These are phyloP conservation scores for Domatiomyces globalis DNA, from an alignment of 2,329 filamentous ascomycete species.

Conservation along the genomic window DNA sequence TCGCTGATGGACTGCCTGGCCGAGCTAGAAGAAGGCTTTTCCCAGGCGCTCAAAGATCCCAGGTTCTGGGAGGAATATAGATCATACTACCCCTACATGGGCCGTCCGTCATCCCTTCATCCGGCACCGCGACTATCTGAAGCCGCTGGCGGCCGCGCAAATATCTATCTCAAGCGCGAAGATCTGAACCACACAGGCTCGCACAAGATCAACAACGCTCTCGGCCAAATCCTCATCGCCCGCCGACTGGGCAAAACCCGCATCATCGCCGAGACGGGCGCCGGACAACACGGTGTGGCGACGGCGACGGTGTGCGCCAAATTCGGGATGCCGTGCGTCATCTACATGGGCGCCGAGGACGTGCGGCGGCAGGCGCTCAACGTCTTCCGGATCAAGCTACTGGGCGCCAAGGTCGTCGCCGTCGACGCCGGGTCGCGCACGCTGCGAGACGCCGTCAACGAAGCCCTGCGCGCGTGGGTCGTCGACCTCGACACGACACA, in stretches of 20 bases:
- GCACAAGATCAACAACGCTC: slow-evolving; percentile 98
- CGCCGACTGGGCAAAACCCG: slow-evolving; percentile 79
- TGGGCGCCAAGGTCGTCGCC: slow-evolving; percentile 82
- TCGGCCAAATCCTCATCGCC: slow-evolving; percentile 83
- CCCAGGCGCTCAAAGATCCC: slow-evolving; percentile 70
- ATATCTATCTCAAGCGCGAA: slow-evolving; percentile 95
- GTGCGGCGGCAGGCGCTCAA: slow-evolving; percentile 92
- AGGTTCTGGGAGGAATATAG: slow-evolving; percentile 95
- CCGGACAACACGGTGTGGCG: slow-evolving; percentile 93
- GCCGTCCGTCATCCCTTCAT: slow-evolving; percentile 81
- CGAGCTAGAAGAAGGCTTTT: slow-evolving; percentile 82
- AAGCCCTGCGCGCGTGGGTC: slow-evolving; percentile 89
- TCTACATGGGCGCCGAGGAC: slow-evolving; percentile 98
- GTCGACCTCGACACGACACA: slow-evolving; percentile 84
- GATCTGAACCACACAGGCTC: slow-evolving; percentile 95
- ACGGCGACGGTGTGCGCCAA: slow-evolving; percentile 96
- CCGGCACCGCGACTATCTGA: slow-evolving; percentile 77
- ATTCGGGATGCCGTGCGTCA: slow-evolving; percentile 94
- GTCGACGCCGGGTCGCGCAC: slow-evolving; percentile 82
- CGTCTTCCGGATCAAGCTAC: slow-evolving; percentile 94
- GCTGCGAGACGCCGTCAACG: slow-evolving; percentile 80
- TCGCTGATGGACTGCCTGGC: slow-evolving; percentile 93
- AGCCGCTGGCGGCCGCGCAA: slow-evolving; percentile 76
- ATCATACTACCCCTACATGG: slow-evolving; percentile 95
- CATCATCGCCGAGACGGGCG: slow-evolving; percentile 96